These are phyloP conservation scores for Blepharisma japonicum DNA, from an alignment of 73 alveolate species.

Conservation along the genomic window DNA sequence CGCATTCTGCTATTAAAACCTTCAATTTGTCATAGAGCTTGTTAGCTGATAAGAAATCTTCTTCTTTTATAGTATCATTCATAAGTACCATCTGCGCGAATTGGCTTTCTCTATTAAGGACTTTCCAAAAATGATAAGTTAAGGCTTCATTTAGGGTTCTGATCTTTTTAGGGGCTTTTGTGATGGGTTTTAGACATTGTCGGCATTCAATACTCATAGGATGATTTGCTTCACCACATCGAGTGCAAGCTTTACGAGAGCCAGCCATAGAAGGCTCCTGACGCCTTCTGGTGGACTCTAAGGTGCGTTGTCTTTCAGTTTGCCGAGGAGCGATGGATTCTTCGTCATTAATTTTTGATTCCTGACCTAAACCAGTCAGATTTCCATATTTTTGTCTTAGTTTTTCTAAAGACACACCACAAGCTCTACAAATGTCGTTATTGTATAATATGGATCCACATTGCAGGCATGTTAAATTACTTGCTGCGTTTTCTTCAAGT, in stretches of 20 bases:
- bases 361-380: neutral
- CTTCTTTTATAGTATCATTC: slow-evolving; percentile 25
- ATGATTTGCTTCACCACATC: slow-evolving; percentile 28
- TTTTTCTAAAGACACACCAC: slow-evolving; percentile 30
- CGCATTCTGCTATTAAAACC: slow-evolving; percentile 10
- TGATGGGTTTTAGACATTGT: slow-evolving; percentile 23
- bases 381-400: slow-evolving; percentile 27
- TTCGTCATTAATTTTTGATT: slow-evolving; percentile 14
- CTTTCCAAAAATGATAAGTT: slow-evolving; percentile 23
- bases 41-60: slow-evolving; percentile 17
- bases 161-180: slow-evolving; percentile 14
- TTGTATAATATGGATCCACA: slow-evolving; percentile 17
- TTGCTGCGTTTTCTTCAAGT: slow-evolving; percentile 33
- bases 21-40: neutral
- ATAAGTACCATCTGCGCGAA: slow-evolving; percentile 22
- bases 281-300: slow-evolving; percentile 23
- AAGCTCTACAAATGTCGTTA: slow-evolving; percentile 29
- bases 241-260: neutral
- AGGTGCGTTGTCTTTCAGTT: slow-evolving; percentile 28
- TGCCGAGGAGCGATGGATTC: slow-evolving; percentile 6
- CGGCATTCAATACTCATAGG: slow-evolving; percentile 27
- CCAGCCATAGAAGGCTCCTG: slow-evolving; percentile 24
- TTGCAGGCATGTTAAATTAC: slow-evolving; percentile 27
- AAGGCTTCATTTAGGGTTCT: neutral
- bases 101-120: slow-evolving; percentile 24